Evolutionary conservation across 164 flowering plant genomes (phyloP).

Genomic region (Nelumbo lutea): DNA sequence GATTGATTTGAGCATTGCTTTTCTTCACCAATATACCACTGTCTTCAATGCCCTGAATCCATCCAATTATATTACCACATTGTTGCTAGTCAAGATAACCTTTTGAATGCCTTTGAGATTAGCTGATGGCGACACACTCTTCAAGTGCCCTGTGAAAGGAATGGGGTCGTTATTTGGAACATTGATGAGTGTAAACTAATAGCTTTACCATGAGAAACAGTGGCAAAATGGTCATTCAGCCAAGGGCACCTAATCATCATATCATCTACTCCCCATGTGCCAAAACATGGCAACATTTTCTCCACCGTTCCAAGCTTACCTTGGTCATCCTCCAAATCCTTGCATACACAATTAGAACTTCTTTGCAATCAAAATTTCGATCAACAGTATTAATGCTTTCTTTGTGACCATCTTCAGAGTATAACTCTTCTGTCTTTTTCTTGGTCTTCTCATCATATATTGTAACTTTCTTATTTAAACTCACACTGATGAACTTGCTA

Average conservation of each 20-base stretch:
- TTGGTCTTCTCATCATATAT: not conserved
- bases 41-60: constrained; percentile 82
- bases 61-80: constrained; percentile 83
- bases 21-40: constrained; percentile 73
- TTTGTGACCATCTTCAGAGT: too few relatives aligned
- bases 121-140: constrained; percentile 57
- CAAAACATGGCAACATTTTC: constrained; percentile 61
- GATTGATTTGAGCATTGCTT: constrained; percentile 75
- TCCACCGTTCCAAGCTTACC: constrained; percentile 57
- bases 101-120: constrained; percentile 39
- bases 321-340: constrained; percentile 91
- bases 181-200: constrained; percentile 70
- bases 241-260: constrained; percentile 97
- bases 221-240: constrained; percentile 80
- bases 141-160: constrained; percentile 83
- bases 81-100: constrained; percentile 69
- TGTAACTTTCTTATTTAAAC: too few relatives aligned
- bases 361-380: too few relatives aligned
- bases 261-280: constrained; percentile 89
- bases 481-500: too few relatives aligned
- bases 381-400: too few relatives aligned
- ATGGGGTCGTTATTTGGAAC: constrained; percentile 74
- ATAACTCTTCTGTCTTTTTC: not conserved
- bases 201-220: constrained; percentile 91
- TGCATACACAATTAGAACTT: constrained; percentile 33